A percentile compares a stretch with the other conserved stretches of the same genome.
These are phyloP conservation scores for Penicillium brevicompactum DNA, from an alignment of 2,329 filamentous ascomycete species.

Conservation along the genomic window DNA sequence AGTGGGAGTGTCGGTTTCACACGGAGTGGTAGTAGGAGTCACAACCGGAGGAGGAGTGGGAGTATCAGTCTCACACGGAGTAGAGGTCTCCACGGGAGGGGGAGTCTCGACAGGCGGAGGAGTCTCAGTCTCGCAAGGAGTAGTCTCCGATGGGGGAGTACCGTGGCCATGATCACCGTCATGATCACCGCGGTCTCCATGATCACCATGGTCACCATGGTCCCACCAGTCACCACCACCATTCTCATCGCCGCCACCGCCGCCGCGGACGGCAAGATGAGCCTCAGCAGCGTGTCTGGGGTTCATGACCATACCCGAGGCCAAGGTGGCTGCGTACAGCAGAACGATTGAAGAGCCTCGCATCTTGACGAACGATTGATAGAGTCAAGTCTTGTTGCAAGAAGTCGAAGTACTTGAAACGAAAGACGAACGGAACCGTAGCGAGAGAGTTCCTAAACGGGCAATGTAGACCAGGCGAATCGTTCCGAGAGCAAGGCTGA, in stretches of 20 bases:
- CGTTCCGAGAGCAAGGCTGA: constrained; percentile 3
- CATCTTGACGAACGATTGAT: constrained; percentile 22
- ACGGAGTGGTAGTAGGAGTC: not conserved
- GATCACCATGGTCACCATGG: constrained; percentile 1
- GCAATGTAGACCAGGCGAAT: constrained; percentile 3
- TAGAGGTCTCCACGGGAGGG: constrained; percentile 1
- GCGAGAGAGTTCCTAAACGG: constrained; percentile 47
- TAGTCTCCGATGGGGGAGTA: constrained; percentile 1
- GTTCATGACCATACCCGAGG: constrained; percentile 17
- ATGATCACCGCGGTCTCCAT: constrained; percentile 2
- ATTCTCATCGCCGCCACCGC: constrained; percentile 4
- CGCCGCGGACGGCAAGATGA: constrained; percentile 12
- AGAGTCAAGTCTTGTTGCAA: not conserved
- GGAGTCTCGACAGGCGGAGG: not conserved
- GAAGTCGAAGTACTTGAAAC: constrained; percentile 12
- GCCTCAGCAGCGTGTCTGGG: constrained; percentile 17
- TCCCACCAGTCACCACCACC: constrained; percentile 8
- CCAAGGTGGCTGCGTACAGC: constrained; percentile 20
- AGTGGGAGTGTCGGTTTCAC: constrained; percentile 7
- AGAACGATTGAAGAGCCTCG: constrained; percentile 19
- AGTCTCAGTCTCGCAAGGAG: constrained; percentile 4
- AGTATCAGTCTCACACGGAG: constrained; percentile 8
- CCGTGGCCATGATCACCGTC: constrained; percentile 1
- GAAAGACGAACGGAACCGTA: constrained; percentile 46
- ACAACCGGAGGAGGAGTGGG: not conserved